These are phyloP conservation scores for Sporobolomyces phaffii DNA, from an alignment of 768 basidiomycete species.

Conservation along the genomic window DNA sequence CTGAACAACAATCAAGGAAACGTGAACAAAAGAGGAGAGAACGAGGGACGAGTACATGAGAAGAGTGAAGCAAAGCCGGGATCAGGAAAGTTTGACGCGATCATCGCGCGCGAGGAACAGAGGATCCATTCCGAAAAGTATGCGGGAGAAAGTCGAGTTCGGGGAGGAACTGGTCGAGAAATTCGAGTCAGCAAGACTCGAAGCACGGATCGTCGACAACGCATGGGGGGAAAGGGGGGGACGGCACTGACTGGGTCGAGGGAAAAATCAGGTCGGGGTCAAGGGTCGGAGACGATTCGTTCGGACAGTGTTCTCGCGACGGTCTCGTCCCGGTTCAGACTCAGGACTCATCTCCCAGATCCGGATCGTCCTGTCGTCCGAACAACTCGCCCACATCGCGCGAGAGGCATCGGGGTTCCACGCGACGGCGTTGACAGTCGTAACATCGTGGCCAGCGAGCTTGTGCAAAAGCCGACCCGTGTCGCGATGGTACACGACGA, in stretches of 20 bases:
- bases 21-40: neutral
- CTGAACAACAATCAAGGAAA: neutral
- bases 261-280: neutral
- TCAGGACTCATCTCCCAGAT: slow-evolving; percentile 59
- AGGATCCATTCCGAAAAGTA: too few species aligned
- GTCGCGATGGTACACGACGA: slow-evolving; percentile 93
- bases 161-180: too few species aligned
- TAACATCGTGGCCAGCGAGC: slow-evolving; percentile 77
- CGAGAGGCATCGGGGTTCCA: slow-evolving; percentile 61
- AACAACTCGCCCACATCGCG: slow-evolving; percentile 92
- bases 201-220: too few species aligned
- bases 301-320: too few species aligned
- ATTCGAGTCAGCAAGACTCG: too few species aligned
- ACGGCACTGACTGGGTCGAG: too few species aligned
- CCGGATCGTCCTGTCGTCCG: slow-evolving; percentile 82
- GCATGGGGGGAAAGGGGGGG: too few species aligned
- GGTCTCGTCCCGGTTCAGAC: too few species aligned
- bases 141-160: too few species aligned
- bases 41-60: neutral
- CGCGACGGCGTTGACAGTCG: slow-evolving; percentile 88
- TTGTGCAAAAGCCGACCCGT: slow-evolving; percentile 75
- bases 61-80: neutral
- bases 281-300: neutral
- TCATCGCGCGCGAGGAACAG: too few species aligned
- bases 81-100: too few species aligned